Percentiles rank a stretch among this genome's conserved stretches.
These are phyloP conservation scores for Zygosaccharomyces bailii DNA, from an alignment of 805 yeast species.

Conservation along the genomic window DNA sequence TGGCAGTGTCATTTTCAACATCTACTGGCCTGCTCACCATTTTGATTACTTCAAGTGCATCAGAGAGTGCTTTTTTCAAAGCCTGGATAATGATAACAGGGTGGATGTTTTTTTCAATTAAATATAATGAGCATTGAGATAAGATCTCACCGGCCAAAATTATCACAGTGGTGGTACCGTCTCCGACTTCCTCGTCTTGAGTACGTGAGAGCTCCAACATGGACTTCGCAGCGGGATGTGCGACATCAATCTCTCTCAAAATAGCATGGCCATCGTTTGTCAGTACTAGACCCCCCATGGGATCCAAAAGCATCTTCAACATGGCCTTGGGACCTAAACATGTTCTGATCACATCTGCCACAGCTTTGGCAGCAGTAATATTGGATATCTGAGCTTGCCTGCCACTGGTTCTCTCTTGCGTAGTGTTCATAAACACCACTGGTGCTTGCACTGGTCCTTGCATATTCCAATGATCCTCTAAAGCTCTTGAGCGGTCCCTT, in stretches of 20 bases:
- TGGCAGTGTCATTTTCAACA: slow-evolving; percentile 74
- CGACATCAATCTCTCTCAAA: slow-evolving; percentile 91
- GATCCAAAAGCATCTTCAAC: slow-evolving; percentile 96
- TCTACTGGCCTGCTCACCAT: slow-evolving; percentile 83
- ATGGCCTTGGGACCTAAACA: slow-evolving; percentile 99
- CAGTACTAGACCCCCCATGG: slow-evolving; percentile 88
- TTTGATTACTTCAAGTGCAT: slow-evolving; percentile 85
- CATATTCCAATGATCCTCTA: slow-evolving; percentile 9
- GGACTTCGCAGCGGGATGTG: slow-evolving; percentile 98
- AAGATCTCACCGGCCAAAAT: slow-evolving; percentile 95
- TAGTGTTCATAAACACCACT: slow-evolving; percentile 79
- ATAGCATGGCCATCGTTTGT: slow-evolving; percentile 99
- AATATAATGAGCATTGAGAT: slow-evolving; percentile 89
- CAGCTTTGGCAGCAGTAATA: slow-evolving; percentile 99
- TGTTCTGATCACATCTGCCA: slow-evolving; percentile 94
- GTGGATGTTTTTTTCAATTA: slow-evolving; percentile 88
- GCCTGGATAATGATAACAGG: slow-evolving; percentile 96
- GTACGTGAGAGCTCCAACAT: slow-evolving; percentile 97
- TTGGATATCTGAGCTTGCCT: slow-evolving; percentile 96
- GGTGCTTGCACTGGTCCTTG: slow-evolving; percentile 67
- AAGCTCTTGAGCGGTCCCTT: neutral
- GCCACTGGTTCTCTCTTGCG: slow-evolving; percentile 90
- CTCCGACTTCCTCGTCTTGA: slow-evolving; percentile 98
- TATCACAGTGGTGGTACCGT: slow-evolving; percentile 96
- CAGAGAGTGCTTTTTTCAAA: slow-evolving; percentile 81